These are phyloP conservation scores for Hymenoscyphus salicellus DNA, from an alignment of 2,329 filamentous ascomycete species.

Conservation along the genomic window DNA sequence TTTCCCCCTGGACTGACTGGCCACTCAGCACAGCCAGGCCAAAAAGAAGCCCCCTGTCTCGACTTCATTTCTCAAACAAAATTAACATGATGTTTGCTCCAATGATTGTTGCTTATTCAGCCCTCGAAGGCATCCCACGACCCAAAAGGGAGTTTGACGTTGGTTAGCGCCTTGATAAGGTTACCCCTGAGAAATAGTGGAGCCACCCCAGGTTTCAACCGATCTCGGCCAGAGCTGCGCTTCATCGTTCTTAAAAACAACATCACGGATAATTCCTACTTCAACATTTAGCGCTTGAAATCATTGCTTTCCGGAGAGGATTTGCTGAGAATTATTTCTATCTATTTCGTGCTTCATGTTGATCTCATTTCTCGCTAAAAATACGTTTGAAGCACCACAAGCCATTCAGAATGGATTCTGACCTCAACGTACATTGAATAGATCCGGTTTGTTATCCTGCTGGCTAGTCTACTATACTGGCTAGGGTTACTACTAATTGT, in stretches of 20 bases:
- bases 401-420: no score
- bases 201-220: neutral
- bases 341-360: neutral
- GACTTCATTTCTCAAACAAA: neutral
- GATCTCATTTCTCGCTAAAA: no score
- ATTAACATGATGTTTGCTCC: neutral
- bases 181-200: constrained; percentile 1
- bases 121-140: neutral
- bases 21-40: neutral
- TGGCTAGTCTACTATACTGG: no score
- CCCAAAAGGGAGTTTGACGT: neutral
- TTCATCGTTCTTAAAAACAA: neutral
- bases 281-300: neutral
- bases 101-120: neutral
- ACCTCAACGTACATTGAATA: no score
- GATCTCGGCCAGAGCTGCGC: no score
- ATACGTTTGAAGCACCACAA: no score
- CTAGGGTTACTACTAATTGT: no score
- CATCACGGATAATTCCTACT: neutral
- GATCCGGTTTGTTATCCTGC: no score
- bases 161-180: neutral
- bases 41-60: neutral
- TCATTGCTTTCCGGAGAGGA: neutral
- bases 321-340: neutral
- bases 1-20: neutral